Conservation (phyloP, 306 rosid species). For the Abrus pulchellus region DNA sequence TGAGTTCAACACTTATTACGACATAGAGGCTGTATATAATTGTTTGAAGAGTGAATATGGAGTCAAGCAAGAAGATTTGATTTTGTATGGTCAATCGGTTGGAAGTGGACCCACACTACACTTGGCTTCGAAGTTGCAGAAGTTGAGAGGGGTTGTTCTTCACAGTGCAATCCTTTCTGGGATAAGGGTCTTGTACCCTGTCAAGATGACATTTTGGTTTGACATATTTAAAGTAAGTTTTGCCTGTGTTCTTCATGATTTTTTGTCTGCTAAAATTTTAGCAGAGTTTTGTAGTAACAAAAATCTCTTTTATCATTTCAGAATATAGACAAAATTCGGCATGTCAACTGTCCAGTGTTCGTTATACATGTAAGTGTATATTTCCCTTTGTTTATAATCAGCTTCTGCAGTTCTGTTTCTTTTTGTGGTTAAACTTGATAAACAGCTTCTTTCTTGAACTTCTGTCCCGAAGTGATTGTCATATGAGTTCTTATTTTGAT, state of each 20-base stretch:
- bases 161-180: slow-evolving; percentile 99
- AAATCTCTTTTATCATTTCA: slow-evolving; percentile 54
- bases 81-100: slow-evolving; percentile 96
- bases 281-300: slow-evolving; percentile 48
- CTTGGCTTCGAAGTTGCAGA: slow-evolving; percentile 79
- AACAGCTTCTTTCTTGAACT: slow-evolving; percentile 7
- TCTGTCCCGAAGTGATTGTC: slow-evolving; percentile 17
- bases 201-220: slow-evolving; percentile 95
- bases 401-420: slow-evolving; percentile 37
- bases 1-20: slow-evolving; percentile 90
- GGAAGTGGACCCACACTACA: slow-evolving; percentile 98
- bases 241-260: slow-evolving; percentile 31
- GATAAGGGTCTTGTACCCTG: slow-evolving; percentile 90
- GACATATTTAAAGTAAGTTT: slow-evolving; percentile 92
- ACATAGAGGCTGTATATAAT: slow-evolving; percentile 95
- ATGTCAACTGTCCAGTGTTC: slow-evolving; percentile 82
- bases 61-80: slow-evolving; percentile 85
- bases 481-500: slow-evolving; percentile 15
- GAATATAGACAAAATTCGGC: slow-evolving; percentile 95
- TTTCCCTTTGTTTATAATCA: slow-evolving; percentile 30
- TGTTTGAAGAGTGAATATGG: slow-evolving; percentile 84
- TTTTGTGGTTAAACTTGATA: slow-evolving; percentile 25
- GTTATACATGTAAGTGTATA: slow-evolving; percentile 88
- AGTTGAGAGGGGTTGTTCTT: slow-evolving; percentile 92
- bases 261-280: not conserved